Conservation (phyloP, 345 rosid genomes). For the Microthlaspi erraticum region DNA sequence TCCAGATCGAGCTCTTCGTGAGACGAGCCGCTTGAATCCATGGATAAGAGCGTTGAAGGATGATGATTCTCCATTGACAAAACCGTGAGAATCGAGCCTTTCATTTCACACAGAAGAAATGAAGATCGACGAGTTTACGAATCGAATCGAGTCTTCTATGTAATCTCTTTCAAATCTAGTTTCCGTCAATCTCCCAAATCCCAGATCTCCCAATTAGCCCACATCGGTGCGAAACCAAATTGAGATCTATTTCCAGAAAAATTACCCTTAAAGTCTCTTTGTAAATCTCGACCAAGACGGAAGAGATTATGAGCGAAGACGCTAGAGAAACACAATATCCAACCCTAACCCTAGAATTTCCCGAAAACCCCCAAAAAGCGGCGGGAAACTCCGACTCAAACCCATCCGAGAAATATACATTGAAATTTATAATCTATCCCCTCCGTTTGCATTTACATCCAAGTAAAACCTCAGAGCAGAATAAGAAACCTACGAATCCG, state of each 20-base stretch:
- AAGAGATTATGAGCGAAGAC: constrained; percentile 29
- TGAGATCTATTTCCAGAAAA: constrained; percentile 7
- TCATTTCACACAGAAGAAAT: constrained; percentile 33
- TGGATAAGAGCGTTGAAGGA: constrained; percentile 89
- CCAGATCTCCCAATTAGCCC: constrained; percentile 46
- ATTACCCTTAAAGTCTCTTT: neutral
- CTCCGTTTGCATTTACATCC: constrained; percentile 3
- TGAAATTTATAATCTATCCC: neutral
- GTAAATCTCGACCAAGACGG: constrained; percentile 31
- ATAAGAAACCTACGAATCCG: constrained; percentile 16
- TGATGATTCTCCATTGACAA: constrained; percentile 91
- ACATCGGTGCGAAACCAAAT: constrained; percentile 13
- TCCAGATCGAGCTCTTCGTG: constrained; percentile 88
- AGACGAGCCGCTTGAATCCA: constrained; percentile 87
- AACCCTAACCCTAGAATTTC: constrained; percentile 49
- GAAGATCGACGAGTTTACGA: neutral
- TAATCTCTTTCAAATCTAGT: neutral
- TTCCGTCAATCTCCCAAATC: constrained; percentile 26
- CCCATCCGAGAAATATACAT: constrained; percentile 45
- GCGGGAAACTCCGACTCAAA: constrained; percentile 48
- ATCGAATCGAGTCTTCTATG: neutral
- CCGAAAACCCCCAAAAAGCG: constrained; percentile 46
- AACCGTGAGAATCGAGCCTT: constrained; percentile 52
- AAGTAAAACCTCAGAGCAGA: neutral
- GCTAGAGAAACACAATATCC: constrained; percentile 48